Base-by-base conservation (phyloP, 2,329 filamentous ascomycete species). In the Colletotrichum sp. region DNA sequence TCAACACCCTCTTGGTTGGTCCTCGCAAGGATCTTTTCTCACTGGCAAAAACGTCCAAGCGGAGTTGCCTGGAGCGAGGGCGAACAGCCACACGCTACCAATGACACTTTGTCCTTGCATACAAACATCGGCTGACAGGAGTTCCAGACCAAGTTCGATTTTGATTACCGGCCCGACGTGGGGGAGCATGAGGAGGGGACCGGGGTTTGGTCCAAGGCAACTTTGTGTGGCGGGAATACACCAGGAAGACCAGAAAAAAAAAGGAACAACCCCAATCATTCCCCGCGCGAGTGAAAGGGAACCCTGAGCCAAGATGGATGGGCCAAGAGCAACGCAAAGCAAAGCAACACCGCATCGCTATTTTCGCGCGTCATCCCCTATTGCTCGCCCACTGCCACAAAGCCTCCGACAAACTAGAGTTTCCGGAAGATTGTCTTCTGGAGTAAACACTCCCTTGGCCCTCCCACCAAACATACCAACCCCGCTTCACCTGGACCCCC, bases 61-160 rank as follows among this genome's bases (percentile, higher is more conserved):
- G 71, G 52, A 60, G 18, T 32, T n/a, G 43, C 18, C 26, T 24
- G 38, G 26, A 24, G 28, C 28, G 65, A 28, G 15, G 12, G 28
- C 8, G 10, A 36, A 30, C 12, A 21, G 26, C 34, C 61, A 34
- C 61, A 43, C 32, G n/a, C 68, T 30, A 34, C 36, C 43, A 66
- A 28, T 28, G 36, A 61, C 26, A 64, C 30, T 58, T 67, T 67
- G 30, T 28, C 32, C 68, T 75, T 75, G 69, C 69, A 75, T 67
- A 67, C 38, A 43, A 64, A 75, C 63, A 75, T 75, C 63, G 73
- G 73, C 73, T 75, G 73, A 48, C 63, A 75, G 73, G 38, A 67
- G 63, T 67, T 72, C 72, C 63, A 72, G 69, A 67, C 69, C 68
- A 67, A 67, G 69, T 68, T 72, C 63, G 73, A 75, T 63, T 34